Evolutionary conservation across 176 grass and related monocot species (phyloP), one percentile per base, ranked within the genome.

Genomic region (Oryza rufipogon): DNA sequence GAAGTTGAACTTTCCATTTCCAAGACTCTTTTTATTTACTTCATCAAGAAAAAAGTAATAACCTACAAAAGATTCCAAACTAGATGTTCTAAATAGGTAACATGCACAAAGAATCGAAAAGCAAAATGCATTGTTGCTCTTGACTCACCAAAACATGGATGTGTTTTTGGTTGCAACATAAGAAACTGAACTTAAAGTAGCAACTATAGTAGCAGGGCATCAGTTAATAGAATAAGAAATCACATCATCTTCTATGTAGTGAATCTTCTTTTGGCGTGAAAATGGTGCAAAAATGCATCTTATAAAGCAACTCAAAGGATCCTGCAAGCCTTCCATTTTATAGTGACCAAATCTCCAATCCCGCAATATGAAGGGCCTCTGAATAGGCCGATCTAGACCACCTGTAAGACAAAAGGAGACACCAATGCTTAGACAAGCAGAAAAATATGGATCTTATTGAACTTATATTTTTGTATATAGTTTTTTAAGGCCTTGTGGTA

Each of bases 341-440:
- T 95, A 98, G 77, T 93, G 93, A 44, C 96, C 96, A 65, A 98
- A 98, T 58, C 91, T 73, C 96, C 91, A 98, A 82, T 98, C 93
- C 58, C 91, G 87, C 64, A 88, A 77, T 48, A 91, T 58, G 33
- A 95, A 95, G 44, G 85, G 61, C 82, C 96, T 80, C 48, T 90
- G 83, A 80, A 93, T 92, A 89, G 96, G 96, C 67, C 85, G 85
- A 79, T 95, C 96, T 23, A 98, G 80, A 52, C 93, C 93, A 61
- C 96, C 96, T 98, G 73, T 75, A 78, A 70, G 51, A 83, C 32
- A 68, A 81, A 77, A 12, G 66, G 22, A 22, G 64, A 45, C 33
- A 51, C 20, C 9, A 33, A 46, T 86, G 11, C 15, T 72, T 70
- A 85, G 54, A 75, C 71, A 32, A 58, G 9, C 15, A 80, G 44